Conservation (phyloP, 768 basidiomycete species). For the Vararia minispora region DNA sequence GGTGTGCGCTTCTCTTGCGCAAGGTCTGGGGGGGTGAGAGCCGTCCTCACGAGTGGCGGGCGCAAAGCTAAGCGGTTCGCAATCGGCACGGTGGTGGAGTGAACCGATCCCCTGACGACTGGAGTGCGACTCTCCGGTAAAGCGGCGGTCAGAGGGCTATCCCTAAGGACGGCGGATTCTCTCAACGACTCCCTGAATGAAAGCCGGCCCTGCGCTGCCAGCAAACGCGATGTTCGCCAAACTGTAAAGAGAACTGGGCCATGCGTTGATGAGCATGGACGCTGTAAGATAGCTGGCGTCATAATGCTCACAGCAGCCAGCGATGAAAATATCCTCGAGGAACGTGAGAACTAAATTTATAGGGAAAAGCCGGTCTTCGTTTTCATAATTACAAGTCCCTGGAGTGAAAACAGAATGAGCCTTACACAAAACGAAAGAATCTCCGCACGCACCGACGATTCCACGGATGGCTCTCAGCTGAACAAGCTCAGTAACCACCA, state of each 20-base stretch:
- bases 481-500: constrained; percentile 32
- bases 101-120: too few species aligned
- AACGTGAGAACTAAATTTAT: constrained; percentile 35
- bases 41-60: too few species aligned
- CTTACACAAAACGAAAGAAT: background rate
- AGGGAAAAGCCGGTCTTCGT: constrained; percentile 25
- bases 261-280: background rate
- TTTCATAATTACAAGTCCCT: constrained; percentile 38
- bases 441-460: constrained; percentile 31
- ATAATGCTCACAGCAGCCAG: constrained; percentile 41
- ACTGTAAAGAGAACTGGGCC: background rate
- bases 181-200: too few species aligned
- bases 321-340: constrained; percentile 45
- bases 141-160: too few species aligned
- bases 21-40: too few species aligned
- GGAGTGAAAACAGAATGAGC: background rate
- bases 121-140: too few species aligned
- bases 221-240: background rate
- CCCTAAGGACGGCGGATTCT: too few species aligned
- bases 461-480: constrained; percentile 28
- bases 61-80: too few species aligned
- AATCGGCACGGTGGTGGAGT: too few species aligned
- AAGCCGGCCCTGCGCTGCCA: background rate
- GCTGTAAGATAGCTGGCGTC: background rate
- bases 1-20: too few species aligned